Percentiles rank a stretch among this genome's conserved stretches.
Conservation (phyloP, 106 monocot species). For the Platanthera zijinensis region DNA sequence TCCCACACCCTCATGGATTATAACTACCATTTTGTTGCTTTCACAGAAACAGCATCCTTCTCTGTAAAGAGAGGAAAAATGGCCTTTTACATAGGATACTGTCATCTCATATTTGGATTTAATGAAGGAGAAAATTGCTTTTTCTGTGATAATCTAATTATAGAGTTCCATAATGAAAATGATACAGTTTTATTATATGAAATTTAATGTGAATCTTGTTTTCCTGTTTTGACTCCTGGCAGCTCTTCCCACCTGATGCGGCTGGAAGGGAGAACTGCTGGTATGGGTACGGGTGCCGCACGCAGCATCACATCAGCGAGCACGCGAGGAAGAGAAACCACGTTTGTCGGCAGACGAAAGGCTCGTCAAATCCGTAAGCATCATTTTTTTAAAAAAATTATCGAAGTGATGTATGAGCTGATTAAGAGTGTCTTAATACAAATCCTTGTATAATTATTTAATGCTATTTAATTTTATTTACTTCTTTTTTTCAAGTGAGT, state of each 20-base stretch:
- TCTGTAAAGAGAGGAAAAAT: too few species aligned
- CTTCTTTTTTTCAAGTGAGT: too few species aligned
- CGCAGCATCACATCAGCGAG: slow-evolving; percentile 75
- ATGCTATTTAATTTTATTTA: not conserved
- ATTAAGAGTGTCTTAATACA: not conserved
- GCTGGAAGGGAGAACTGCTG: slow-evolving; percentile 75
- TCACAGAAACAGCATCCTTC: too few species aligned
- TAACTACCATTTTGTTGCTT: too few species aligned
- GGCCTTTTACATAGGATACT: too few species aligned
- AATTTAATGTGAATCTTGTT: not conserved
- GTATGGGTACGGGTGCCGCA: slow-evolving; percentile 88
- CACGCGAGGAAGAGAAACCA: slow-evolving; percentile 89
- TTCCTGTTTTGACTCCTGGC: not conserved
- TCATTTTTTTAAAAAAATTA: not conserved
- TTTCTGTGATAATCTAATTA: too few species aligned
- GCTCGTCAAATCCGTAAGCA: not conserved
- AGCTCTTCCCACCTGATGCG: slow-evolving; percentile 70
- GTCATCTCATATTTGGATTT: too few species aligned
- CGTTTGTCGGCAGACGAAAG: slow-evolving; percentile 84
- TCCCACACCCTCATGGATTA: too few species aligned
- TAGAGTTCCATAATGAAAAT: too few species aligned
- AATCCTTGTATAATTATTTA: not conserved
- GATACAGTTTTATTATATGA: not conserved
- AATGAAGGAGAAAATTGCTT: too few species aligned
- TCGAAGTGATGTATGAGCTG: too few species aligned